Evolutionary conservation across 768 basidiomycete genomes (phyloP).

Genomic region (Phallus indusiatus): DNA sequence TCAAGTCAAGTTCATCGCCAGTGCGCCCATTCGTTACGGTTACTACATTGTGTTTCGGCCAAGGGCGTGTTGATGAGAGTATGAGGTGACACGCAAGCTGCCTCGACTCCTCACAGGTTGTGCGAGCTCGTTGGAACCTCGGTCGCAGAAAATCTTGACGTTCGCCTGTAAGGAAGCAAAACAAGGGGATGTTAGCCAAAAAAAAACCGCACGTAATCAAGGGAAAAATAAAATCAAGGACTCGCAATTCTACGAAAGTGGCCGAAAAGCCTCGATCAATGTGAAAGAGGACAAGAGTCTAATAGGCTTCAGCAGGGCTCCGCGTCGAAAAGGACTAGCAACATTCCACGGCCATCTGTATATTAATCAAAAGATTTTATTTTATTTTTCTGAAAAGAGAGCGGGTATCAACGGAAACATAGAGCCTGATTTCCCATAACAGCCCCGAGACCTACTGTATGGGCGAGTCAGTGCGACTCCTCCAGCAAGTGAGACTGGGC

Average conservation of each 20-base stretch:
- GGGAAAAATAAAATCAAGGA: no score
- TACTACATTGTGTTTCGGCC: not conserved
- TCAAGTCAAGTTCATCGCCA: not conserved
- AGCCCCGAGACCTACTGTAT: not conserved
- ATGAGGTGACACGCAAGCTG: not conserved
- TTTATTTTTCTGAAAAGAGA: no score
- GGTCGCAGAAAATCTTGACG: not conserved
- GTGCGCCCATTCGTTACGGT: not conserved
- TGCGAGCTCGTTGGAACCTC: not conserved
- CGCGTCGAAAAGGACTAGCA: no score
- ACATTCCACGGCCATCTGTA: no score
- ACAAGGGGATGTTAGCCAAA: no score
- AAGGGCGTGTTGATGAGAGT: not conserved
- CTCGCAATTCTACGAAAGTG: no score
- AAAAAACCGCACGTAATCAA: no score
- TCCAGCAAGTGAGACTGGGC: not conserved
- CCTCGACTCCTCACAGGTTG: not conserved
- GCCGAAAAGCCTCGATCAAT: no score
- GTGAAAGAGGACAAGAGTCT: no score
- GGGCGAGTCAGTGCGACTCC: not conserved
- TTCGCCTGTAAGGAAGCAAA: no score
- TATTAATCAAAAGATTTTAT: no score
- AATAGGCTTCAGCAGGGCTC: no score
- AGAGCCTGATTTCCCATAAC: not conserved
- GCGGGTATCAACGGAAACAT: not conserved